A percentile compares a stretch with the other conserved stretches of the same genome.
Evolutionary conservation across 345 rosid species (phyloP).

Genomic region (Hibiscus mutabilis): DNA sequence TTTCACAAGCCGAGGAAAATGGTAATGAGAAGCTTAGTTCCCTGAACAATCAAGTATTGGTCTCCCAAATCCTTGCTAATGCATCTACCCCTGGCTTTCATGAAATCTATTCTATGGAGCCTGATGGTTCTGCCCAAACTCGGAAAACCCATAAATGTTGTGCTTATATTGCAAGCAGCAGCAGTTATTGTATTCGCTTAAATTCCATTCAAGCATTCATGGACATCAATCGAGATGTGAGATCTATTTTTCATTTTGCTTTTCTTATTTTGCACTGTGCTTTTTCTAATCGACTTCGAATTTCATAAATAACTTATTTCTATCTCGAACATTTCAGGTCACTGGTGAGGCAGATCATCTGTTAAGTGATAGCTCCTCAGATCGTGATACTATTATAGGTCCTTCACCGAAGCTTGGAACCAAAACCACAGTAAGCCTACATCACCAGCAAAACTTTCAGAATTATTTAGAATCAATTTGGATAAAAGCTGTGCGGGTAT

Average conservation of each 20-base stretch:
- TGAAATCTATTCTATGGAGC: conserved; percentile 38
- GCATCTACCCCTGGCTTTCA: conserved; percentile 71
- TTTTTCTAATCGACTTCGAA: neutral
- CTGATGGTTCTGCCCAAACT: conserved; percentile 29
- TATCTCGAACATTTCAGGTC: conserved; percentile 41
- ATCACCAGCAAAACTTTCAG: neutral
- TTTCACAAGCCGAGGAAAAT: conserved; percentile 56
- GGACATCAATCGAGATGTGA: conserved; percentile 91
- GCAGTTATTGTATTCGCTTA: conserved; percentile 65
- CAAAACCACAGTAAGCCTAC: conserved; percentile 66
- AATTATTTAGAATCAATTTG: neutral
- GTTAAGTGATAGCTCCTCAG: conserved; percentile 73
- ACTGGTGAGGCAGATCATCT: conserved; percentile 80
- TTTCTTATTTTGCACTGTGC: neutral
- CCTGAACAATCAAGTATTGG: conserved; percentile 44
- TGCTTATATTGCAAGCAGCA: conserved; percentile 71
- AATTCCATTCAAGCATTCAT: conserved; percentile 85
- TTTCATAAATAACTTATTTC: conserved; percentile 7
- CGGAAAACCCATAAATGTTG: conserved; percentile 83
- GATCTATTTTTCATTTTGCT: conserved; percentile 18
- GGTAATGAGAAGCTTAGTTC: conserved; percentile 49
- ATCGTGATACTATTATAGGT: conserved; percentile 74
- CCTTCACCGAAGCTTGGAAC: conserved; percentile 78
- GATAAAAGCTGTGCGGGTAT: neutral
- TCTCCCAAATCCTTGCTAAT: conserved; percentile 63